Evolutionary conservation across 2,329 filamentous ascomycete genomes (phyloP), one percentile per base, ranked within the genome.

Genomic region (Aphanoascus verrucosus): DNA sequence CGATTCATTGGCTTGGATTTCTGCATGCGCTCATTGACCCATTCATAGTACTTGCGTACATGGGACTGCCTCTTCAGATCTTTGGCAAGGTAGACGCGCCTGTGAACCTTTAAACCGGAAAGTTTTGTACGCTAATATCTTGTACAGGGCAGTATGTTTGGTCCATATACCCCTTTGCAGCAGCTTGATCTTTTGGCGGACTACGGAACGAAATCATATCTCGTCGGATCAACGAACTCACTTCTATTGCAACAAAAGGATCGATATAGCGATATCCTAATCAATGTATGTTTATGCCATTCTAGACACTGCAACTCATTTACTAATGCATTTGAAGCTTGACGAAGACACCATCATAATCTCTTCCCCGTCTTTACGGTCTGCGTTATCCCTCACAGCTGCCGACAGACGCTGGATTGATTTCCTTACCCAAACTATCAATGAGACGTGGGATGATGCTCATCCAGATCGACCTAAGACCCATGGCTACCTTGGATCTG

Each of bases 391-490:
- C 0, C 80, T 98, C 1, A 93, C 93, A 0, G 83, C 83, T 8
- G 86, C 93, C 0, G 93, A 98, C 65, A 81, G 93, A 55, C 80
- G 93, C 54, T 98, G 93, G 91, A 96, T 98, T 61, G 93, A 98
- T 70, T 90, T 89, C 62, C 78, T 98, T 52, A 94, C 89, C 0
- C 88, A 95, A 62, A 86, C 89, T 38, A 88, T 98, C 19, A 87
- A 93, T 63, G 89, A 97, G 59, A 96, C 93, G 0, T 98, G 93
- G 93, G 93, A 98, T 65, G 88, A 95, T 41, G 75, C 82, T 3
- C 91, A 97, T 63, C 93, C 93, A 0, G 81, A 82, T 57, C 79
- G 87, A 46, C 93, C 93, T n/a, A 96, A 89, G 63, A 94, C 88
- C 1, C 84, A 96, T 75, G 90, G 90, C 31, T 98, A 96, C 64